Percentiles rank a stretch among this genome's conserved stretches.
Conservation (phyloP, 352 stramenopile genomes). For the Phytophthora hibernalis region DNA sequence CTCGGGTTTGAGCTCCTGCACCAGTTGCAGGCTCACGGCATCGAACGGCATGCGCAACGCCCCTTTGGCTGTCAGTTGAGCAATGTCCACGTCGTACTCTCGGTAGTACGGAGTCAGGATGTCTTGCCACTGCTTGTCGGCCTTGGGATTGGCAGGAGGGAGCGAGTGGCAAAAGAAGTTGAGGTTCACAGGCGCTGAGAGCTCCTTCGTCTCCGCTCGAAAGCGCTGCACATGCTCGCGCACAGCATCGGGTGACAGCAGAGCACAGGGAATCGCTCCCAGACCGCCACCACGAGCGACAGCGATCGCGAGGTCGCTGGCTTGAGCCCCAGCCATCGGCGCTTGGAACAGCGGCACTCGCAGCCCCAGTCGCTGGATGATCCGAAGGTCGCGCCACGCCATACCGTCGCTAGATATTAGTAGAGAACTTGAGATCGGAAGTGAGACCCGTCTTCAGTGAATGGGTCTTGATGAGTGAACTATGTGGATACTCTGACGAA, state of each 20-base stretch:
- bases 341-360: conserved; percentile 50
- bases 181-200: conserved; percentile 56
- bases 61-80: conserved; percentile 25
- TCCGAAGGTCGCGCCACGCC: conserved; percentile 37
- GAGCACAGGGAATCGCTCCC: conserved; percentile 53
- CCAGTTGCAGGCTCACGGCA: conserved; percentile 45
- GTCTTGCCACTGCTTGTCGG: conserved; percentile 42
- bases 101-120: conserved; percentile 47
- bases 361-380: conserved; percentile 31
- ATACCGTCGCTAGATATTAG: conserved; percentile 14
- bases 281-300: conserved; percentile 46
- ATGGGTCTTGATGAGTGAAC: conserved; percentile 18
- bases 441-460: conserved; percentile 12
- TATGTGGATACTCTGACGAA: too few relatives aligned
- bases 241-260: conserved; percentile 38
- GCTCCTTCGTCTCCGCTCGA: conserved; percentile 36
- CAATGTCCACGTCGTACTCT: conserved; percentile 35
- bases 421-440: conserved; percentile 6
- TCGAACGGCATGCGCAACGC: conserved; percentile 43
- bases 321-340: conserved; percentile 59
- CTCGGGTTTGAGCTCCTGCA: conserved; percentile 54
- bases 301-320: conserved; percentile 40
- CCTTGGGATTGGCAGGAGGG: conserved; percentile 15
- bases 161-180: conserved; percentile 69
- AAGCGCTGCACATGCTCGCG: conserved; percentile 39